A percentile compares a stretch with the other conserved stretches of the same genome.
Conservation (phyloP, 2,329 filamentous ascomycete genomes). For the Pseudogymnoascus sp. region DNA sequence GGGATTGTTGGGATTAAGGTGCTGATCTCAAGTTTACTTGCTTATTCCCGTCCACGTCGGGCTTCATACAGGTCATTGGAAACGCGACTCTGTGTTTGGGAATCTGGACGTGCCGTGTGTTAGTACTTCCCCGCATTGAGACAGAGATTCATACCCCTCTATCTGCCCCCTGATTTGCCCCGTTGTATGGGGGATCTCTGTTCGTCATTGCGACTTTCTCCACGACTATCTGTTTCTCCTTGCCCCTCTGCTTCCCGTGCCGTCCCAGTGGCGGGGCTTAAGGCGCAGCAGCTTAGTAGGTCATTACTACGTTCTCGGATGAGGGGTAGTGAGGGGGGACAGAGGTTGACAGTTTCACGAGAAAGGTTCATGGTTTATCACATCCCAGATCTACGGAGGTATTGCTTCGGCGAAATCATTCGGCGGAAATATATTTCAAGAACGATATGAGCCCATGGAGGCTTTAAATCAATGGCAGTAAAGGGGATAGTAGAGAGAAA, state of each 20-base stretch:
- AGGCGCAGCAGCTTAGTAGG: not conserved
- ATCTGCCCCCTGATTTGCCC: not conserved
- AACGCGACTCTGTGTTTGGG: not conserved
- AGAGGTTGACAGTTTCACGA: not conserved
- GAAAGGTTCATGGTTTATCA: not conserved
- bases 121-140: slow-evolving; percentile 5
- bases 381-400: not conserved
- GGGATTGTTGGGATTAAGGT: not conserved
- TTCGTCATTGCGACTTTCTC: not conserved
- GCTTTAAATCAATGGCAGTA: not conserved
- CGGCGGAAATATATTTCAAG: not conserved
- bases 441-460: not conserved
- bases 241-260: not conserved
- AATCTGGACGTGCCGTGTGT: not conserved
- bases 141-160: not conserved
- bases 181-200: not conserved
- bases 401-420: not conserved
- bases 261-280: not conserved
- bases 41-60: slow-evolving; percentile 1
- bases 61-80: not conserved
- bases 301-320: not conserved
- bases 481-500: no score
- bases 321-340: not conserved
- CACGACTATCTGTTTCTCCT: not conserved
- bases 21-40: not conserved